Percentiles rank a stretch among this genome's conserved stretches.
phyloP scores from a whole-genome alignment of 306 rosid species.

The Gastrolobium villosum region DNA sequence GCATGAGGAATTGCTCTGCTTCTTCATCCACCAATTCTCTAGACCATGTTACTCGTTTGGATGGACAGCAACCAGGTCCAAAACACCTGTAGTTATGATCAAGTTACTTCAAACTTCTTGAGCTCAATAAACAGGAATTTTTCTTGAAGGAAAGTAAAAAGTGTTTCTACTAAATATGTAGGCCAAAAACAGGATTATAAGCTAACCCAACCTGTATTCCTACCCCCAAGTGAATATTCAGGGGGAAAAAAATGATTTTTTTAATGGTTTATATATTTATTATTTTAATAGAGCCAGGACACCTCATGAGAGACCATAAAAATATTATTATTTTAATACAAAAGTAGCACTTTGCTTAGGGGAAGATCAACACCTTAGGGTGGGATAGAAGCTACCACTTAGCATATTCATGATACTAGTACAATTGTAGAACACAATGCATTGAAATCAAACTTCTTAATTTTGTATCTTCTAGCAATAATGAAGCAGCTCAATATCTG shows the following conservation, averaged over 20 bases:
- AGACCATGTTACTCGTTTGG: constrained; percentile 80
- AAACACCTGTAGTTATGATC: constrained; percentile 73
- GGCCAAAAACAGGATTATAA: background rate
- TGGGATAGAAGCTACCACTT: background rate
- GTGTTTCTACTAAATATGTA: constrained; percentile 11
- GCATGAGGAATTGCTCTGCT: constrained; percentile 81
- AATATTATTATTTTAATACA: background rate
- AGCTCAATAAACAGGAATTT: constrained; percentile 18
- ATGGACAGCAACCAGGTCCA: constrained; percentile 87
- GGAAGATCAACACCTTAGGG: background rate
- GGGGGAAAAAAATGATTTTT: background rate
- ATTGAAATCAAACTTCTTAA: constrained; percentile 25
- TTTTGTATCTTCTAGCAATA: constrained; percentile 18
- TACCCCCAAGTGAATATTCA: background rate
- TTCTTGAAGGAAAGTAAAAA: background rate
- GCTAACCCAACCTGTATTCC: background rate
- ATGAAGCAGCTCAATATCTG: background rate
- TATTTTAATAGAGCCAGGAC: too few species aligned
- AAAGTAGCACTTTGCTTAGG: background rate
- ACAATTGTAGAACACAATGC: background rate
- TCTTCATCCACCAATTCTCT: constrained; percentile 91
- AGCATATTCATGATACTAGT: constrained; percentile 24
- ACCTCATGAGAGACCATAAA: too few species aligned
- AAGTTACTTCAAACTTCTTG: constrained; percentile 32
- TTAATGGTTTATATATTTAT: background rate